Base-by-base conservation (phyloP, 352 stramenopile species). In the Phytophthora idaei region DNA sequence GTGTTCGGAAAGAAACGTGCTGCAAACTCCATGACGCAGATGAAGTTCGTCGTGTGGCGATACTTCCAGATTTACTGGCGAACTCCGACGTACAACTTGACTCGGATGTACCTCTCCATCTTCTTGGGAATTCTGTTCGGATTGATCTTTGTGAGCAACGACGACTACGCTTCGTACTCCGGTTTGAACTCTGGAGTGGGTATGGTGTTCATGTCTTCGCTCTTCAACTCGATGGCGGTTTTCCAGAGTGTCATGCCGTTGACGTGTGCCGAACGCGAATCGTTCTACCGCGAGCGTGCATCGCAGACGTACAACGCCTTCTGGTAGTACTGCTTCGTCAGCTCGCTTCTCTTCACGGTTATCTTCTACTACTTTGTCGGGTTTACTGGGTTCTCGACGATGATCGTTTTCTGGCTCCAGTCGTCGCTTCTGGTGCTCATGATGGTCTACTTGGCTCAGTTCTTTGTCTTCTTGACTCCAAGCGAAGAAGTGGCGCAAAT, bases 261-360 rank as follows among this genome's bases (percentile, higher is more conserved):
- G 3, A 97, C 97, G 69, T 75, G 89, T 10, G 87, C 97, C 58
- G 84, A 64, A 12, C 45, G 57, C 90, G 69, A 64, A 39, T 64
- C 57, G 0, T 64, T 32, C 28, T 98, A 98, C 83, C 78, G 92
- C 6, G 93, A 98, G 67, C 90, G 93, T 17, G 83, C 88, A 14
- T 82, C 90, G n/a, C 67, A 92, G 66, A 98, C 96, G 28, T 60
- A 60, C 27, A 60, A 51, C 64, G 80, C 86, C 10, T 56, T 64
- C 15, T 64, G 57, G 57, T 64, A 60, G 32, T 86, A 64, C 34
- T 56, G 41, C 41, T 61, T 53, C 29, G 29, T 46, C 4, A 61
- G 55, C 6, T 61, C 55, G 9, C 42, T 61, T 2, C 55, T 61
- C 11, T 61, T 61, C 29, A 53, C 17, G 1, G 31, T 52, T 12